phyloP scores from a whole-genome alignment of 1,284 basidiomycete genomes.

The Leccinum fallax region DNA sequence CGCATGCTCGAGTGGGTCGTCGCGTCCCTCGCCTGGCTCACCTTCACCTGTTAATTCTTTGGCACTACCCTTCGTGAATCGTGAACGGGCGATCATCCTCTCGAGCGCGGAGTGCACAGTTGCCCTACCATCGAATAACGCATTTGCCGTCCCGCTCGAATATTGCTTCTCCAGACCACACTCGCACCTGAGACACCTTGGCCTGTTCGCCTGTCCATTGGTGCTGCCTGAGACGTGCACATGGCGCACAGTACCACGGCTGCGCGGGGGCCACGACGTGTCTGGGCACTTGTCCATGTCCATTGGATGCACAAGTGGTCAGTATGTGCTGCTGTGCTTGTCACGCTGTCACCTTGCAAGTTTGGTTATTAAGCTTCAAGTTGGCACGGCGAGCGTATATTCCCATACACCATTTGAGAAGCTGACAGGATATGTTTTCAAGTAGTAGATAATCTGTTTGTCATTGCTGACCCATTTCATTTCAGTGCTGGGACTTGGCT shows the following conservation, averaged over 20 bases:
- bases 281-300: constrained; percentile 40
- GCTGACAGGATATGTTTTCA: too few species aligned
- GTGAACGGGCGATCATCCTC: constrained; percentile 81
- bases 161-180: constrained; percentile 55
- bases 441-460: too few species aligned
- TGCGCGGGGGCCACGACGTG: constrained; percentile 82
- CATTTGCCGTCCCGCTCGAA: constrained; percentile 37
- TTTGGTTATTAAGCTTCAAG: too few species aligned
- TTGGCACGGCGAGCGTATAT: too few species aligned
- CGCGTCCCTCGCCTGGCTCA: constrained; percentile 61
- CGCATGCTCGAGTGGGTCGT: constrained; percentile 10
- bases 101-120: constrained; percentile 71
- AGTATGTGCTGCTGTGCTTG: too few species aligned
- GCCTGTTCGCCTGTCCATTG: constrained; percentile 55
- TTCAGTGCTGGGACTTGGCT: too few species aligned
- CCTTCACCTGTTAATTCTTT: constrained; percentile 16
- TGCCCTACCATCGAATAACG: constrained; percentile 54
- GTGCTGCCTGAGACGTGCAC: constrained; percentile 36
- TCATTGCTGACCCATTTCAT: too few species aligned
- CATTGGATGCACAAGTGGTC: too few species aligned
- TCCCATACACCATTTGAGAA: too few species aligned
- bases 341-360: too few species aligned
- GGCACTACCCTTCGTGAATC: constrained; percentile 41
- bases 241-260: constrained; percentile 54
- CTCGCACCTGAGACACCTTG: constrained; percentile 66